Base-by-base conservation (phyloP, 2,329 filamentous ascomycete species). In the Cladosporium sphaerospermum region DNA sequence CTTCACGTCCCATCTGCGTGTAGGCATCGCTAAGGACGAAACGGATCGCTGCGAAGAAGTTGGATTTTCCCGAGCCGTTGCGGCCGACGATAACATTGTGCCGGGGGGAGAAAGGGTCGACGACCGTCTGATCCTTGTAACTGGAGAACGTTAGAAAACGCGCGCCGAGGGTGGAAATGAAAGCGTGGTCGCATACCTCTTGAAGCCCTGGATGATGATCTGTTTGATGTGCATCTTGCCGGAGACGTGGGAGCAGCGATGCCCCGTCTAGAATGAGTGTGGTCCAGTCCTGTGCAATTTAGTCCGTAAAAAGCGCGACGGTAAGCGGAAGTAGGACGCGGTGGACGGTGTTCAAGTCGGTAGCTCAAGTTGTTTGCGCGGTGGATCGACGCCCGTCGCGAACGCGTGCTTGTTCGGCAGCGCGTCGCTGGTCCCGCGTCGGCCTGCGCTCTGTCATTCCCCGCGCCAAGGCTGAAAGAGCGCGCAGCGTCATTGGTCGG, bases 171-270 rank as follows among this genome's bases (percentile, higher is more conserved):
- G 16, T 18, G 16, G 16, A 10, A 42, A 9, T n/a, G 28, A 37
- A 9, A 3, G 16, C 16, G 16, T 18, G 37, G 36, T n/a, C 53
- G 47, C 73, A 62, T 72, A 95, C 90, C 90, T 96, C 76, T 99
- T 99, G 77, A 99, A 99, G 83, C 93, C 93, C 73, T 99, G 93
- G 69, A 99, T 97, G 72, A 96, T 97, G 72, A 97, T 96, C 77
- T 99, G 93, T 74, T 99, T 99, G 81, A 99, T 96, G 78, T 95
- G 93, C 91, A 96, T 96, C 39, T 42, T 59, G 44, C 14, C 16
- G 28, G 41, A 52, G 51, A 28, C 4, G 14, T 11, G 36, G 32
- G 47, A 51, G 47, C 47, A 39, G 43, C n/a, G 47, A 19, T 19
- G 40, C 47, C 34, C 47, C 39, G n/a, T 14, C 13, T 18, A 44